phyloP scores from a whole-genome alignment of 768 basidiomycete genomes.

The Sistotremastrum niveocremeum region DNA sequence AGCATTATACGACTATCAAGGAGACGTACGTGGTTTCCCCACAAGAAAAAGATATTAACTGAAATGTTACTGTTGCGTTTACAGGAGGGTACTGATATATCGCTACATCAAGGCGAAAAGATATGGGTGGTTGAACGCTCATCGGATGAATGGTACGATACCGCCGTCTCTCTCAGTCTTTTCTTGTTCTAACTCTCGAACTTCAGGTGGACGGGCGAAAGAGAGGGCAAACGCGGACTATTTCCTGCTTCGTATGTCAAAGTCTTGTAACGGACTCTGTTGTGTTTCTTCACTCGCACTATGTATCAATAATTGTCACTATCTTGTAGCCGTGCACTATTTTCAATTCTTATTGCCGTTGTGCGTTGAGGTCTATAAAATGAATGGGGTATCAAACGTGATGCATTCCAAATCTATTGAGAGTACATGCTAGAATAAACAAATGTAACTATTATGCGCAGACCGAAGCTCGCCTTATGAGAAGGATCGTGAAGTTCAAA shows the following conservation, averaged over 20 bases:
- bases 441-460: too few species aligned
- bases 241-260: slow-evolving; percentile 63
- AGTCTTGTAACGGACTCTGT: slow-evolving; percentile 23
- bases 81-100: slow-evolving; percentile 59
- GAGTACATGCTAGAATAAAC: too few species aligned
- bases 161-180: slow-evolving; percentile 3
- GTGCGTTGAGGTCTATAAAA: too few species aligned
- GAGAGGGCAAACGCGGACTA: slow-evolving; percentile 42
- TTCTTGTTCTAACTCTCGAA: slow-evolving; percentile 5
- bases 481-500: too few species aligned
- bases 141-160: slow-evolving; percentile 61
- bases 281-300: too few species aligned
- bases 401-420: too few species aligned
- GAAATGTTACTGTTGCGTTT: slow-evolving; percentile 1
- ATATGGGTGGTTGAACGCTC: slow-evolving; percentile 53
- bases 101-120: slow-evolving; percentile 39
- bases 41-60: neutral
- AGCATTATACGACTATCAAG: slow-evolving; percentile 61
- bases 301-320: too few species aligned
- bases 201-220: slow-evolving; percentile 56
- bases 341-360: too few species aligned
- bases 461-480: too few species aligned
- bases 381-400: too few species aligned
- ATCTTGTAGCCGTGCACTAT: too few species aligned
- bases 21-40: slow-evolving; percentile 30